phyloP scores from a whole-genome alignment of 148 eudicot species.

The Mesembryanthemum crystallinum region DNA sequence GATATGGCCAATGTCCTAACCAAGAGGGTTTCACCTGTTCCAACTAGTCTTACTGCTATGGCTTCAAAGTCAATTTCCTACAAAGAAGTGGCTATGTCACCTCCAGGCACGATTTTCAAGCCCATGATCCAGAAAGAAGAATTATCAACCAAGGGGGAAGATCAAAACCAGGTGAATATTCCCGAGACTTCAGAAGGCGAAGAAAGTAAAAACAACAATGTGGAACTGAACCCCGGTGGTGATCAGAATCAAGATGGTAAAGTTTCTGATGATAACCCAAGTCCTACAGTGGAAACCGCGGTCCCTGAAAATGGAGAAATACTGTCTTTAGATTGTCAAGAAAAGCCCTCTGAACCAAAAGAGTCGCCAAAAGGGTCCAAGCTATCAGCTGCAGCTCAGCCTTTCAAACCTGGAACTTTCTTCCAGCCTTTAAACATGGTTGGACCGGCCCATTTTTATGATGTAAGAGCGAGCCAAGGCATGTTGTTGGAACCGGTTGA shows the following conservation, averaged over 20 bases:
- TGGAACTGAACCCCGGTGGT: slow-evolving; percentile 34
- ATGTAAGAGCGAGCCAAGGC: slow-evolving; percentile 68
- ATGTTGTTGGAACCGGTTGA: slow-evolving; percentile 62
- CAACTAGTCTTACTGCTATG: slow-evolving; percentile 41
- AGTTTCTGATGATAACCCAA: slow-evolving; percentile 20
- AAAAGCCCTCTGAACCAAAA: slow-evolving; percentile 56
- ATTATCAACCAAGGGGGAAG: slow-evolving; percentile 40
- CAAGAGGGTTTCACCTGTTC: slow-evolving; percentile 36
- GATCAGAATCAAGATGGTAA: slow-evolving; percentile 35
- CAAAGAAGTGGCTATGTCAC: slow-evolving; percentile 93
- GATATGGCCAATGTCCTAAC: slow-evolving; percentile 30
- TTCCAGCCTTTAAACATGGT: slow-evolving; percentile 38
- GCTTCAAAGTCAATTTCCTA: slow-evolving; percentile 88
- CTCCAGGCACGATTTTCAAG: slow-evolving; percentile 93
- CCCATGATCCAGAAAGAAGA: slow-evolving; percentile 56
- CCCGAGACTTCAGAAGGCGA: slow-evolving; percentile 39
- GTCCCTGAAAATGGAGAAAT: slow-evolving; percentile 38
- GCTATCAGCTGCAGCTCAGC: slow-evolving; percentile 91
- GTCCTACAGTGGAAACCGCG: slow-evolving; percentile 24
- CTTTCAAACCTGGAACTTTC: slow-evolving; percentile 61
- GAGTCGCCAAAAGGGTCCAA: slow-evolving; percentile 76
- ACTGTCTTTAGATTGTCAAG: slow-evolving; percentile 35
- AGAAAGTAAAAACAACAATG: slow-evolving; percentile 18
- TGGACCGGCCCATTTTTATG: slow-evolving; percentile 47
- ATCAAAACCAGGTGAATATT: slow-evolving; percentile 4